Evolutionary conservation across 2,329 filamentous ascomycete genomes (phyloP).

Genomic region (Dactylellina parvicollis): DNA sequence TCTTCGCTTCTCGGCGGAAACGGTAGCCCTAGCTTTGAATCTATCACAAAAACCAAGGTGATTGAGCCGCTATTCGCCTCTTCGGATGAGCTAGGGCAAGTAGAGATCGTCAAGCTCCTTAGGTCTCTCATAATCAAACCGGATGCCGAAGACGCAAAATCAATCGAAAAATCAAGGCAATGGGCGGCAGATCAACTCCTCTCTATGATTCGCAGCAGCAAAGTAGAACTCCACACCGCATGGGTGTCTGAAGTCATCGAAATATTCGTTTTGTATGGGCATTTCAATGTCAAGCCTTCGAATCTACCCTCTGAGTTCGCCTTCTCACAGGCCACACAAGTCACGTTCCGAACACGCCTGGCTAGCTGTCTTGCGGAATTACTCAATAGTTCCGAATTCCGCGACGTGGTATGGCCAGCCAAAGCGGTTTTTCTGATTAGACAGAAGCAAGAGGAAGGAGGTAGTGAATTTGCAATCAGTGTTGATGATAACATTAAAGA

Average conservation of each 20-base stretch:
- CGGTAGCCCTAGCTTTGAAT: slow-evolving; percentile 75
- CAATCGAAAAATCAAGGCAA: slow-evolving; percentile 55
- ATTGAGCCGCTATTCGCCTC: slow-evolving; percentile 77
- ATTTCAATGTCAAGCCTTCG: slow-evolving; percentile 54
- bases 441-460: slow-evolving; percentile 18
- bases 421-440: slow-evolving; percentile 36
- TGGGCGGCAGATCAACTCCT: slow-evolving; percentile 58
- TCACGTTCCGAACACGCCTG: slow-evolving; percentile 56
- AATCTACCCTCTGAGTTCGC: slow-evolving; percentile 13
- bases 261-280: slow-evolving; percentile 56
- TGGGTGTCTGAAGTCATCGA: slow-evolving; percentile 55
- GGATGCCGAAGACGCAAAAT: slow-evolving; percentile 46
- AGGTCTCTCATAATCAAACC: slow-evolving; percentile 25
- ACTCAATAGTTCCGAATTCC: slow-evolving; percentile 25
- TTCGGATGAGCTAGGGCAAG: slow-evolving; percentile 66
- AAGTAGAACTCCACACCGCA: slow-evolving; percentile 44
- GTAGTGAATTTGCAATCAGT: slow-evolving; percentile 16
- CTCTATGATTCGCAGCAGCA: slow-evolving; percentile 55
- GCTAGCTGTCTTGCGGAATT: slow-evolving; percentile 55
- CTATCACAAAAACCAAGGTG: slow-evolving; percentile 84
- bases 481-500: slow-evolving; percentile 49
- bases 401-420: slow-evolving; percentile 29
- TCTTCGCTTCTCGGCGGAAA: slow-evolving; percentile 50
- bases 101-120: slow-evolving; percentile 54
- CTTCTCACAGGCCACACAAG: slow-evolving; percentile 53